These are phyloP conservation scores for Termitomyces sp. DNA, from an alignment of 768 basidiomycete genomes.

Conservation along the genomic window DNA sequence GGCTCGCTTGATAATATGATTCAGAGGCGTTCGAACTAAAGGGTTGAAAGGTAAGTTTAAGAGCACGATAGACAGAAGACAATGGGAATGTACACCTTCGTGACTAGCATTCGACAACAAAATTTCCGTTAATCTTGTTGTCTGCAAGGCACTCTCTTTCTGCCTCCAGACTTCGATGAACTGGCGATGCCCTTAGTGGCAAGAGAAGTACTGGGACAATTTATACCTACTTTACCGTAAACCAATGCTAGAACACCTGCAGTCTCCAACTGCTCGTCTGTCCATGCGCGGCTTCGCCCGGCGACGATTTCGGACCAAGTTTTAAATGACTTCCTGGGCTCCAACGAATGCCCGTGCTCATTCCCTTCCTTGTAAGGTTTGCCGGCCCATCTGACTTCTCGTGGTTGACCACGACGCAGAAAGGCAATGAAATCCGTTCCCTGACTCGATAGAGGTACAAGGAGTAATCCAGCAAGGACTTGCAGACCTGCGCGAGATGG, in stretches of 20 bases:
- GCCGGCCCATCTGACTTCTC: slow-evolving; percentile 79
- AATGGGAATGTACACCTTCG: slow-evolving; percentile 49
- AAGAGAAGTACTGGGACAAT: not conserved
- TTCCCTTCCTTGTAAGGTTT: slow-evolving; percentile 53
- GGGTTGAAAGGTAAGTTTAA: not conserved
- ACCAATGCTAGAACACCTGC: slow-evolving; percentile 77
- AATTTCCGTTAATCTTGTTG: slow-evolving; percentile 71
- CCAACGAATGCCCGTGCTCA: slow-evolving; percentile 40
- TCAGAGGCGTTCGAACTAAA: slow-evolving; percentile 71
- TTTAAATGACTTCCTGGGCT: slow-evolving; percentile 80
- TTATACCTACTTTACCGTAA: slow-evolving; percentile 59
- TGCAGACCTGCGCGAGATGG: slow-evolving; percentile 42
- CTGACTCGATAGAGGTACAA: slow-evolving; percentile 68
- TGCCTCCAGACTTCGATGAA: slow-evolving; percentile 88
- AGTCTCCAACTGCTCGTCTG: slow-evolving; percentile 81
- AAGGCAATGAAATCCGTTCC: slow-evolving; percentile 84
- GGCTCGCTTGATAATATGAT: slow-evolving; percentile 78
- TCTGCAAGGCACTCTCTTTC: slow-evolving; percentile 71
- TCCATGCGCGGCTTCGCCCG: slow-evolving; percentile 70
- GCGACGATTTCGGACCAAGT: slow-evolving; percentile 74
- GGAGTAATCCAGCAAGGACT: slow-evolving; percentile 70
- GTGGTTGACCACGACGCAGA: slow-evolving; percentile 69
- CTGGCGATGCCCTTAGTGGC: slow-evolving; percentile 27
- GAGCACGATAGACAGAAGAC: not conserved
- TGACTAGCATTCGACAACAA: slow-evolving; percentile 81